These are phyloP conservation scores for Melocanna baccifera DNA, from an alignment of 176 grass and related monocot genomes.

Conservation along the genomic window DNA sequence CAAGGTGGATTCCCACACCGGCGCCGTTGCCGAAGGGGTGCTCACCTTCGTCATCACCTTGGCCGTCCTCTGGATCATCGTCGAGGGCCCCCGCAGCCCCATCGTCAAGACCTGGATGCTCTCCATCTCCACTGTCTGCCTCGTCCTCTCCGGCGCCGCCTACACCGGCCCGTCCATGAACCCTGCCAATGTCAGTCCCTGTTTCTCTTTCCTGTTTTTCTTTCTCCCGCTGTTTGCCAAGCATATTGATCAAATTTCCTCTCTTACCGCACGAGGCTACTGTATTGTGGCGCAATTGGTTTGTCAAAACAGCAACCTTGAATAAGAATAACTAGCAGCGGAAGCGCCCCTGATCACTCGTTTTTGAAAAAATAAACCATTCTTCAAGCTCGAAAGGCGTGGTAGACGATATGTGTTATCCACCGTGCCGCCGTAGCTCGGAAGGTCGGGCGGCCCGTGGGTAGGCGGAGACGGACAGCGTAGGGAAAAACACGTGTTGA, in stretches of 20 bases:
- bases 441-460: no score
- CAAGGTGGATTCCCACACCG: constrained; percentile 64
- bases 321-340: background rate
- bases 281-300: background rate
- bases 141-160: constrained; percentile 49
- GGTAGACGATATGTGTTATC: no score
- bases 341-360: no score
- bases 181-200: constrained; percentile 60
- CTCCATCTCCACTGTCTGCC: constrained; percentile 42
- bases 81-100: constrained; percentile 54
- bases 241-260: background rate
- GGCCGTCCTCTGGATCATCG: constrained; percentile 50
- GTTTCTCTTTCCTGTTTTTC: background rate
- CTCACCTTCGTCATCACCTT: constrained; percentile 69
- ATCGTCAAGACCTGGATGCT: constrained; percentile 57
- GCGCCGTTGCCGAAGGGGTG: constrained; percentile 53
- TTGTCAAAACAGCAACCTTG: background rate
- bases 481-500: no score
- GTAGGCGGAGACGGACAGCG: no score
- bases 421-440: accelerated
- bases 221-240: background rate
- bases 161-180: constrained; percentile 85
- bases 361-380: no score
- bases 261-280: background rate
- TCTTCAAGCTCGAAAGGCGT: no score